Conservation (phyloP, 371 early-diverging fungal species). For the Funneliformis caledonium region DNA sequence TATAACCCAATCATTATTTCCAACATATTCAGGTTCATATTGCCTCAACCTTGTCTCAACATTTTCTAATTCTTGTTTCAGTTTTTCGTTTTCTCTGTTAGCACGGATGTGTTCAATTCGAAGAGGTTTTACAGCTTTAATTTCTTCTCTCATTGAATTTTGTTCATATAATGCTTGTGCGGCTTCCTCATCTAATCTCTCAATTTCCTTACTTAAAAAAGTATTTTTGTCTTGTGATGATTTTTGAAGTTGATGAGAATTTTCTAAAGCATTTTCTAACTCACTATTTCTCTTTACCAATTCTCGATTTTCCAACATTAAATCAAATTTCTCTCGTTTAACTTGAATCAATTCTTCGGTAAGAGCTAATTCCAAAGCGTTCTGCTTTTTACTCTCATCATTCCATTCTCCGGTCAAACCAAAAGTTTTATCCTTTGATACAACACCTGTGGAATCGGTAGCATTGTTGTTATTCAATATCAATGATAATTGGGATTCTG, state of each 20-base stretch:
- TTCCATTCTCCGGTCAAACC: not conserved
- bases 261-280: slow-evolving; percentile 45
- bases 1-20: slow-evolving; percentile 40
- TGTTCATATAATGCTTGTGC: slow-evolving; percentile 29
- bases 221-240: slow-evolving; percentile 44
- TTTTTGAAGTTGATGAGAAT: slow-evolving; percentile 48
- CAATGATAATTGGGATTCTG: not conserved
- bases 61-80: slow-evolving; percentile 23
- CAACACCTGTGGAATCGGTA: not conserved
- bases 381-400: not conserved
- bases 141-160: slow-evolving; percentile 13
- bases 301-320: slow-evolving; percentile 27
- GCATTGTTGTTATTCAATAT: not conserved
- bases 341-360: slow-evolving; percentile 49
- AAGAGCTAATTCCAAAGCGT: slow-evolving; percentile 15
- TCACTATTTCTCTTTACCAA: slow-evolving; percentile 39
- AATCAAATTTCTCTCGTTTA: slow-evolving; percentile 42
- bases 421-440: not conserved
- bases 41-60: not conserved
- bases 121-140: slow-evolving; percentile 9
- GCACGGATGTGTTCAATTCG: not conserved
- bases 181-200: slow-evolving; percentile 46
- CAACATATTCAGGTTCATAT: slow-evolving; percentile 1
- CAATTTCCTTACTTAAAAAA: slow-evolving; percentile 42
- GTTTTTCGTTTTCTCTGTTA: slow-evolving; percentile 22